Percentiles rank a stretch among this genome's conserved stretches.
Evolutionary conservation across 148 eudicot species (phyloP).

Genomic region (Rhododendron henanense): DNA sequence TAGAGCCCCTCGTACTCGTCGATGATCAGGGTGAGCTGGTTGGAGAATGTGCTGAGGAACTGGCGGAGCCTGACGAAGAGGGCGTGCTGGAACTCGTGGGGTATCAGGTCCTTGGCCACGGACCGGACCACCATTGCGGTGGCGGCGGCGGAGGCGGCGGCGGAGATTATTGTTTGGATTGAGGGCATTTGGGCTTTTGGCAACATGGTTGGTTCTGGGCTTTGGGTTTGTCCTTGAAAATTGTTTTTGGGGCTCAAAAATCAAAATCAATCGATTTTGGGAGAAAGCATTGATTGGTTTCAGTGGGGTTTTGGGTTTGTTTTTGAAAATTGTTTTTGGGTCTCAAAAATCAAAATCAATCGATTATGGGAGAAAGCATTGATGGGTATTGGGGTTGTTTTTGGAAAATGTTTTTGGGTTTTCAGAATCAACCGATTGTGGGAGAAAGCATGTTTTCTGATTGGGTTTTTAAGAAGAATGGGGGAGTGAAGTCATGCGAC

Average conservation of each 20-base stretch:
- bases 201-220: not conserved
- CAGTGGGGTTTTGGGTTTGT: too few relatives aligned
- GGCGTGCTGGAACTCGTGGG: constrained; percentile 5
- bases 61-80: not conserved
- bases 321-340: not conserved
- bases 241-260: not conserved
- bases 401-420: not conserved
- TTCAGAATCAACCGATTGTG: not conserved
- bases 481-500: too few relatives aligned
- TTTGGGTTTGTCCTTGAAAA: not conserved
- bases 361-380: not conserved
- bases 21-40: constrained; percentile 14
- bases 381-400: not conserved
- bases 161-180: constrained; percentile 17
- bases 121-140: constrained; percentile 25
- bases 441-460: not conserved
- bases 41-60: constrained; percentile 10
- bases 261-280: not conserved
- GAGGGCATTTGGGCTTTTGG: constrained; percentile 20
- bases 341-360: not conserved
- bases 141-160: constrained; percentile 30
- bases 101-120: constrained; percentile 10
- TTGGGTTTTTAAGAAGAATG: too few relatives aligned
- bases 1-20: constrained; percentile 25
- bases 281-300: too few relatives aligned